Evolutionary conservation across 1,284 basidiomycete species (phyloP), one percentile per base, ranked within the genome.

Genomic region (Cutaneotrichosporon mucoides): DNA sequence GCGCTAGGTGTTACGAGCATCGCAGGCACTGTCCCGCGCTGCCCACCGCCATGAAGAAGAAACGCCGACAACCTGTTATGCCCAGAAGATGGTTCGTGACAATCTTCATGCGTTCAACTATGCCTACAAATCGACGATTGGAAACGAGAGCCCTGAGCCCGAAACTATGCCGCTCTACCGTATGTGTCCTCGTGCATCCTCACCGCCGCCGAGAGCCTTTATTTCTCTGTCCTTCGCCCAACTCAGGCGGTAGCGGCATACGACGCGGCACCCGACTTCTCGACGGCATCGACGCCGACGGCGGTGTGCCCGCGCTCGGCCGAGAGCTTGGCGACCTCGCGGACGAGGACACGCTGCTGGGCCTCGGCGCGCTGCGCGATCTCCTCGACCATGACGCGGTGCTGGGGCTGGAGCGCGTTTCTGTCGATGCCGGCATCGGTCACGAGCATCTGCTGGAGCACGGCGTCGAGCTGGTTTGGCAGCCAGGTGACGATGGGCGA

Each of bases 381-480:
- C 59, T 64, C 62, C 46, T 64, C 62, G 12, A 61, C 59, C 59
- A 61, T 56, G 46, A 51, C 56, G 34, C 48, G 56, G 11, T 46
- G 54, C 50, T 53, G 47, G 13, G 62, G 59, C 24, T 34, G n/a
- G 15, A 64, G 62, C n/a, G 46, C 42, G 34, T 59, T 43, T n/a
- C 51, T 56, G 56, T 64, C 49, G 40, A 64, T 64, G 33, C 10
- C 35, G 8, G 53, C 54, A 13, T 64, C 49, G 9, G 62, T 64
- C 15, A 38, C 54, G 15, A 58, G 16, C 56, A 64, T 61, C 38
- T 50, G 41, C 41, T 53, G 41, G 33, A 64, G 54, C 4, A 64
- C 62, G 6, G 62, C 53, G 43, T 59, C 56, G 24, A 64, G 62
- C 59, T 64, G 62, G 62, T 64, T 64, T 24, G 62, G 62, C 7